These are phyloP conservation scores for Lachnum nothofagi DNA, from an alignment of 2,329 filamentous ascomycete genomes.

Conservation along the genomic window DNA sequence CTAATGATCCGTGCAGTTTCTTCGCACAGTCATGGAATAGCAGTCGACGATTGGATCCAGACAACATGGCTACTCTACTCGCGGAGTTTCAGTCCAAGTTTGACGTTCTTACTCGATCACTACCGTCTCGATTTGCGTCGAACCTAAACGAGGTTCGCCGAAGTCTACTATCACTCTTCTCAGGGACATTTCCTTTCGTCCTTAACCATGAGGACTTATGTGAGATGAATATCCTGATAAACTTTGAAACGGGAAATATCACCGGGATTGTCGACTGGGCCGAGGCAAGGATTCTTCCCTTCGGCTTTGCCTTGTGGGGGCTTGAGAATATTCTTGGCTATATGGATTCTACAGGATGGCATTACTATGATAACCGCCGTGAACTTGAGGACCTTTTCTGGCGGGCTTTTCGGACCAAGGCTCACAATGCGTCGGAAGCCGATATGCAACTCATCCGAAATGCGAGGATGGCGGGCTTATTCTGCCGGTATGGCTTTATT, in stretches of 20 bases:
- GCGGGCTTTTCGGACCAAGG: too few species aligned
- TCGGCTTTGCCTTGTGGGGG: conserved; percentile 8
- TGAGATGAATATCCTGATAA: neutral
- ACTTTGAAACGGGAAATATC: neutral
- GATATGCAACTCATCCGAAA: too few species aligned
- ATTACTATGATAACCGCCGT: too few species aligned
- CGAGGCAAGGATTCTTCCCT: conserved; percentile 9
- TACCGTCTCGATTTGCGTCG: neutral
- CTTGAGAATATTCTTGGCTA: conserved; percentile 12
- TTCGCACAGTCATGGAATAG: too few species aligned
- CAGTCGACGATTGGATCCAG: too few species aligned
- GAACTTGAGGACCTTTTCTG: too few species aligned
- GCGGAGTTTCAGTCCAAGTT: conserved; percentile 1
- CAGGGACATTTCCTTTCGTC: neutral
- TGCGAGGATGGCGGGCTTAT: too few species aligned
- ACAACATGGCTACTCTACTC: too few species aligned
- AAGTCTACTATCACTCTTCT: neutral
- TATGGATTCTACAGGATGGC: conserved; percentile 8
- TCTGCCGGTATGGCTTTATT: too few species aligned
- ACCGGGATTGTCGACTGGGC: conserved; percentile 12
- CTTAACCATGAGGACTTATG: conserved; percentile 1
- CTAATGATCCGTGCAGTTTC: too few species aligned
- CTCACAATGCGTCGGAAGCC: too few species aligned
- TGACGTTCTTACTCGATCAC: neutral
- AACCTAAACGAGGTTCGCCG: neutral